These are phyloP conservation scores for Aspergillus eucalypticola DNA, from an alignment of 2,329 filamentous ascomycete species.

Conservation along the genomic window DNA sequence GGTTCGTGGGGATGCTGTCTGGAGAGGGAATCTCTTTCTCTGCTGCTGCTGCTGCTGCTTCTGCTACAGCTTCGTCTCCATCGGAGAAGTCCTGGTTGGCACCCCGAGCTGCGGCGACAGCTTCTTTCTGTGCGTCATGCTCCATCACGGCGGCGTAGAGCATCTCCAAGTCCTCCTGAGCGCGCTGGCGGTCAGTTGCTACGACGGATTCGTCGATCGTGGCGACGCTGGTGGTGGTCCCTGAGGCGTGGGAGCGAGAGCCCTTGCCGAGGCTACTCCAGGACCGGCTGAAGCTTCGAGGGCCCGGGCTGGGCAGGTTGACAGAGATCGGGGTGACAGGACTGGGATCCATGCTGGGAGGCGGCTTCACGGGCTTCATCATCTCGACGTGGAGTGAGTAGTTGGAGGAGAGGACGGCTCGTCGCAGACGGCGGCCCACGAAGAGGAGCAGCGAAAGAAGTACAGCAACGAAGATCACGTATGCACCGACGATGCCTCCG, in stretches of 20 bases:
- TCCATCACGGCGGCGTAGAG: constrained; percentile 92
- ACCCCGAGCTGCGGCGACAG: constrained; percentile 9
- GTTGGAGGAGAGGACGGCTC: constrained; percentile 54
- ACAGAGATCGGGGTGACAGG: constrained; percentile 35
- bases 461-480: constrained; percentile 74
- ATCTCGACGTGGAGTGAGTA: constrained; percentile 58
- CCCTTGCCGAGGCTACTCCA: constrained; percentile 40
- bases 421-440: constrained; percentile 59
- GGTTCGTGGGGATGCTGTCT: constrained; percentile 28
- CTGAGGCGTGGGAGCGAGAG: constrained; percentile 41
- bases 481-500: constrained; percentile 78
- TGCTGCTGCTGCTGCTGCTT: neutral
- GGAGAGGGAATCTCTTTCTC: constrained; percentile 24
- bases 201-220: constrained; percentile 78
- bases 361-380: constrained; percentile 47
- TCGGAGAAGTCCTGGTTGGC: constrained; percentile 16
- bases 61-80: constrained; percentile 1
- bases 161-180: constrained; percentile 81
- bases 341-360: constrained; percentile 35
- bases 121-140: constrained; percentile 64
- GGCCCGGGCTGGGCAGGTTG: constrained; percentile 37
- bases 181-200: constrained; percentile 70
- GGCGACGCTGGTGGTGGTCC: constrained; percentile 64
- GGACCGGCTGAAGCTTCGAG: constrained; percentile 32
- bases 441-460: constrained; percentile 67